Base-by-base conservation (phyloP, 2,329 filamentous ascomycete species). In the Neobulgaria alba region DNA sequence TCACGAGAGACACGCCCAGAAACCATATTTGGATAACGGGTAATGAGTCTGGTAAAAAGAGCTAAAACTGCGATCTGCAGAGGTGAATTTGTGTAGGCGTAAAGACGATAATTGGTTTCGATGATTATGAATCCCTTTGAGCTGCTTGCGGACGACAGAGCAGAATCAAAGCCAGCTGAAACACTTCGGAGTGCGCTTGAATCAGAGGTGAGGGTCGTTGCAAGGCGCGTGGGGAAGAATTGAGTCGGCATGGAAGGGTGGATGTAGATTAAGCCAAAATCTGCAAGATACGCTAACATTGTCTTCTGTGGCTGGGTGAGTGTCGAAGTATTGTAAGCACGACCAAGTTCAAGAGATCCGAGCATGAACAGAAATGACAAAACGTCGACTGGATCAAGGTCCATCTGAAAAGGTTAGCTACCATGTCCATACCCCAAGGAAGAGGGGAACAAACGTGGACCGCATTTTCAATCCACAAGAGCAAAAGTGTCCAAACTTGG, bases 21-120 rank as follows among this genome's bases (percentile, higher is more conserved):
- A 10, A 96, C 84, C 64, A 98, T 85, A 65, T 95, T 94, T 1
- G 86, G 85, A 66, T 94, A 96, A 48, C 92, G 87, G 62, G 89
- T 88, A 54, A 82, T 82, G 40, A 98, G 79, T 45, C 83, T 82
- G 37, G 82, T 77, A 67, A 98, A 98, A 49, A 98, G 82, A 29
- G 82, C 81, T 33, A 98, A 79, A 45, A 98, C 87, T 39, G 88
- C 87, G 50, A 96, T 98, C 62, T 95, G 90, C 1, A 98, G 77
- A 0, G 89, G 86, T 0, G 88, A 95, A 23, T 84, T 82, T 5
- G 93, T 96, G 67, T 98, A 98, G 21, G 92, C 92, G 67, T 98
- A 98, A 52, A 98, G 68, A 18, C 92, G 85, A 67, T 95, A 96
- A 66, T 98, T 98, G 7, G 92, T 98, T 67, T 98, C 92, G 51